Conservation (phyloP, 768 basidiomycete species). For the Trametes meyenii region DNA sequence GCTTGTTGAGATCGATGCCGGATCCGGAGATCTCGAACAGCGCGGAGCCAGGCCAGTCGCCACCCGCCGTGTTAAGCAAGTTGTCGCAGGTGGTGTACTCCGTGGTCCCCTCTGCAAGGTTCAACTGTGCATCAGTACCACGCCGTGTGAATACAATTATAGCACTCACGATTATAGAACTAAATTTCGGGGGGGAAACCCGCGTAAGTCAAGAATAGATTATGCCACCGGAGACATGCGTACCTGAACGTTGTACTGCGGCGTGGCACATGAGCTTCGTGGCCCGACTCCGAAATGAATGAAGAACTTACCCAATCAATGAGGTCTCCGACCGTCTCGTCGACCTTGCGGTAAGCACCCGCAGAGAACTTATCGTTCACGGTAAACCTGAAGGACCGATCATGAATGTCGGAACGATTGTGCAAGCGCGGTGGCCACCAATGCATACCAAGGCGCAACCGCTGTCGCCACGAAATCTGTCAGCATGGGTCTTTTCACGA, state of each 20-base stretch:
- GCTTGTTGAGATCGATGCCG: constrained; percentile 61
- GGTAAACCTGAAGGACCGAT: constrained; percentile 35
- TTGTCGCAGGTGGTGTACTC: constrained; percentile 44
- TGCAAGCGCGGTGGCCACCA: constrained; percentile 22
- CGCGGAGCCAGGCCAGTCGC: constrained; percentile 45
- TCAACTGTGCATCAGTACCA: not conserved
- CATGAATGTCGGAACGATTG: not conserved
- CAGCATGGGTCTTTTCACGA: constrained; percentile 23
- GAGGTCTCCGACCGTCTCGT: constrained; percentile 52
- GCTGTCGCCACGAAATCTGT: constrained; percentile 27
- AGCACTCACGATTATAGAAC: constrained; percentile 41
- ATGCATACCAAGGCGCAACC: constrained; percentile 51
- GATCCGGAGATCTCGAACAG: constrained; percentile 55
- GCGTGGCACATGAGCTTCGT: not conserved
- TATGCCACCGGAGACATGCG: not conserved
- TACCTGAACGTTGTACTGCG: constrained; percentile 34
- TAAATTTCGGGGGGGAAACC: constrained; percentile 33
- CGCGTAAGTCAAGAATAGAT: not conserved
- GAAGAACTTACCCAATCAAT: constrained; percentile 58
- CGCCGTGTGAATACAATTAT: not conserved
- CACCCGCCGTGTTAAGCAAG: constrained; percentile 44
- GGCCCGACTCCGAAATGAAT: not conserved
- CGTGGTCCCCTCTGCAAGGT: constrained; percentile 36
- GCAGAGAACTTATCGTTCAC: constrained; percentile 27
- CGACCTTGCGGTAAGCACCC: constrained; percentile 60